phyloP scores from a whole-genome alignment of 1,139 yeast genomes.

The Sugiyamaella japonica region DNA sequence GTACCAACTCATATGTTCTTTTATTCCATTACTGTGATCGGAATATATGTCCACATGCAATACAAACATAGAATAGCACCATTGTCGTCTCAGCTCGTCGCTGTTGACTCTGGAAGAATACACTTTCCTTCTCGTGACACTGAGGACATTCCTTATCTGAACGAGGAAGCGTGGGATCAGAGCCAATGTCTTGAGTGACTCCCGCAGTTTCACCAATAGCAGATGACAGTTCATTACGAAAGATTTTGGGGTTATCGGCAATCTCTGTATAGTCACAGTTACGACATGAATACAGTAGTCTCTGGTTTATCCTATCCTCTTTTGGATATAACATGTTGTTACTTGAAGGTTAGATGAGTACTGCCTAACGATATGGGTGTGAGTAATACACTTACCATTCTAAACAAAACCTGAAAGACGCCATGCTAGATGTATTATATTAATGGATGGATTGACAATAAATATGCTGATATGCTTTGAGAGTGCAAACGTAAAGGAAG shows the following conservation, averaged over 20 bases:
- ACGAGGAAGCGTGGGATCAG: constrained; percentile 91
- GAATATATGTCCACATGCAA: constrained; percentile 77
- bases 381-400: constrained; percentile 54
- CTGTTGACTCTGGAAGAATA: constrained; percentile 95
- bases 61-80: constrained; percentile 87
- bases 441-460: not conserved
- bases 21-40: constrained; percentile 24
- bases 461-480: too few species aligned
- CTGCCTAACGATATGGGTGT: not conserved
- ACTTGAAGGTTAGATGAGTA: constrained; percentile 38
- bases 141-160: constrained; percentile 90
- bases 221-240: constrained; percentile 88
- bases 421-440: constrained; percentile 49
- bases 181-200: constrained; percentile 93
- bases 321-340: constrained; percentile 99
- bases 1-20: too few species aligned
- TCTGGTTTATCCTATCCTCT: constrained; percentile 71
- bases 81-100: constrained; percentile 91
- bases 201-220: constrained; percentile 94
- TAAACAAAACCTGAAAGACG: constrained; percentile 89
- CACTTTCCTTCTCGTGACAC: constrained; percentile 87
- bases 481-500: not conserved
- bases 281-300: constrained; percentile 88
- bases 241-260: constrained; percentile 86
- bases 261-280: constrained; percentile 92